phyloP scores from a whole-genome alignment of 345 rosid species.

The Boechera retrofracta region DNA sequence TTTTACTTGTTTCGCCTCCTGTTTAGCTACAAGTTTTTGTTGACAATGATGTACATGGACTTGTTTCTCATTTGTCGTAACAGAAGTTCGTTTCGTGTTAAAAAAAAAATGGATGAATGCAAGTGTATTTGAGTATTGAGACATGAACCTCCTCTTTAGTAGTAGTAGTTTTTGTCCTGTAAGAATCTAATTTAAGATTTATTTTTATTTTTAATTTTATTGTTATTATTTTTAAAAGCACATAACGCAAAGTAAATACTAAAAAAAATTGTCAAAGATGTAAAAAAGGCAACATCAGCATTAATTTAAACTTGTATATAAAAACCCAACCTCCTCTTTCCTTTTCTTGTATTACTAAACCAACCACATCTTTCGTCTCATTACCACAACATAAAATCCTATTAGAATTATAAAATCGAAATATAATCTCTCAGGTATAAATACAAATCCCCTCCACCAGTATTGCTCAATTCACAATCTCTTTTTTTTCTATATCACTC shows the following conservation, averaged over 20 bases:
- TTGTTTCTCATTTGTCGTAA: no score
- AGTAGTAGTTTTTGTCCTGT: not conserved
- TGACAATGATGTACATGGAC: no score
- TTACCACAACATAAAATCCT: conserved; percentile 15
- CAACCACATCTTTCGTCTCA: conserved; percentile 17
- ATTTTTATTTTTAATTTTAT: no score
- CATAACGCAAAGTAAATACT: not conserved
- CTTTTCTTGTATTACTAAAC: conserved; percentile 26
- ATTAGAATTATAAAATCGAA: not conserved
- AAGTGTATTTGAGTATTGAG: not conserved
- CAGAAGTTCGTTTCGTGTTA: no score
- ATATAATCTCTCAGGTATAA: conserved; percentile 1
- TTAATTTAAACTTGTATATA: not conserved
- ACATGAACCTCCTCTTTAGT: not conserved
- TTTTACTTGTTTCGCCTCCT: no score
- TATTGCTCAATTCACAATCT: conserved; percentile 12
- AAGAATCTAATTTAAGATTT: no score
- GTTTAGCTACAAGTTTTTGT: no score
- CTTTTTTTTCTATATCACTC: not conserved
- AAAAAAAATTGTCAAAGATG: not conserved
- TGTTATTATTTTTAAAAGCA: no score
- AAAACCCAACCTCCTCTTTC: not conserved
- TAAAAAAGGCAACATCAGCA: conserved; percentile 4
- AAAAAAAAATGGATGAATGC: no score
- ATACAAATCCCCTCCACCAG: conserved; percentile 4